These are phyloP conservation scores for Nemania diffusa DNA, from an alignment of 2,329 filamentous ascomycete genomes.

Conservation along the genomic window DNA sequence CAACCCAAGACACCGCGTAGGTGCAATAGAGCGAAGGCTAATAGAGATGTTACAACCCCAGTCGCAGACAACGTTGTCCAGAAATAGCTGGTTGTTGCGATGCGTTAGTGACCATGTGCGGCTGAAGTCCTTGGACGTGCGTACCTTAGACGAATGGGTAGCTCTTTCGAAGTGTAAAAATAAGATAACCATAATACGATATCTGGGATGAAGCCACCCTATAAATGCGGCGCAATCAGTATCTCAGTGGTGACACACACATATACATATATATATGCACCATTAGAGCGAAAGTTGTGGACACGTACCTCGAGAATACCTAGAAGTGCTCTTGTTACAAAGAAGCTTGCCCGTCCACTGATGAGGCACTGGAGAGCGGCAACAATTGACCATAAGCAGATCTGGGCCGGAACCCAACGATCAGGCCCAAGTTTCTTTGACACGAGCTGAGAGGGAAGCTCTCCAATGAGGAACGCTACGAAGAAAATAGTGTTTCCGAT, in stretches of 20 bases:
- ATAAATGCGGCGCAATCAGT: background rate
- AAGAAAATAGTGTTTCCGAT: constrained; percentile 66
- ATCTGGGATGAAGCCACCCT: constrained; percentile 52
- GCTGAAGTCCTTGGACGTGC: background rate
- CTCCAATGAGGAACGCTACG: constrained; percentile 64
- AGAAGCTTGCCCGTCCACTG: constrained; percentile 42
- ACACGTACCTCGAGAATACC: constrained; percentile 44
- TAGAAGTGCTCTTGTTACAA: constrained; percentile 42
- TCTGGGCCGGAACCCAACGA: constrained; percentile 49
- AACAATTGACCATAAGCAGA: constrained; percentile 48
- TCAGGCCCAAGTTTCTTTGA: constrained; percentile 60
- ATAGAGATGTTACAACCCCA: constrained; percentile 49
- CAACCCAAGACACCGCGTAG: constrained; percentile 53
- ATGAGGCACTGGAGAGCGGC: constrained; percentile 45
- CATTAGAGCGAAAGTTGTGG: too few relatives aligned
- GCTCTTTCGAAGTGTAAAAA: constrained; percentile 51
- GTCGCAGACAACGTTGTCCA: constrained; percentile 52
- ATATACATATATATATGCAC: background rate
- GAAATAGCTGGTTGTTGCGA: constrained; percentile 46
- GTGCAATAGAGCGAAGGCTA: constrained; percentile 53
- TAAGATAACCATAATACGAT: constrained; percentile 50
- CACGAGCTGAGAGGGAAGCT: constrained; percentile 70
- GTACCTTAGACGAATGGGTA: constrained; percentile 53
- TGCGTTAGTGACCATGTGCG: background rate
- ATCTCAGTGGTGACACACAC: background rate